Evolutionary conservation across 2,329 filamentous ascomycete genomes (phyloP).

Genomic region (Sarocladium kiliense): DNA sequence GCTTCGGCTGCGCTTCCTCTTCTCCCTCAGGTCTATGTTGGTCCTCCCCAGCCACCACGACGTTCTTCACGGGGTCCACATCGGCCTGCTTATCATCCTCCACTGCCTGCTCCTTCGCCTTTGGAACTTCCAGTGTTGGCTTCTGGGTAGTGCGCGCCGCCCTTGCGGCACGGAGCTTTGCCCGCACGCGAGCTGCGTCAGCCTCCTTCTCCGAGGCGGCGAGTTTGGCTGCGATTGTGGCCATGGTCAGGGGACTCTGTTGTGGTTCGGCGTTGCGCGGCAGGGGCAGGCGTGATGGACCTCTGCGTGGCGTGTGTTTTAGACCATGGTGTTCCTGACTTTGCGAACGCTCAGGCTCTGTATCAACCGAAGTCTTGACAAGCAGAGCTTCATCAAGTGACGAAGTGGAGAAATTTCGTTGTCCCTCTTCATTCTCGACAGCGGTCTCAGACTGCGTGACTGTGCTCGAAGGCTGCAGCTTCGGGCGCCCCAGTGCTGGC

Average conservation of each 20-base stretch:
- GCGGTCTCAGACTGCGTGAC: neutral
- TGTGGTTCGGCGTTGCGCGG: constrained; percentile 34
- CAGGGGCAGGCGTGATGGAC: constrained; percentile 15
- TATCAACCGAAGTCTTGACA: constrained; percentile 15
- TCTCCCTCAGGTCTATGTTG: constrained; percentile 29
- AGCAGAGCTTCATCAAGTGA: constrained; percentile 30
- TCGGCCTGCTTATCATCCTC: constrained; percentile 15
- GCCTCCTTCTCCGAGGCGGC: constrained; percentile 60
- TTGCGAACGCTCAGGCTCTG: constrained; percentile 13
- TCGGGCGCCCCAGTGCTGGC: neutral
- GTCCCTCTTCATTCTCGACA: neutral
- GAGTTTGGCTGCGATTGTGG: constrained; percentile 57
- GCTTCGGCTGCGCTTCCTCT: constrained; percentile 17
- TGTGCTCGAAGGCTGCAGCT: neutral
- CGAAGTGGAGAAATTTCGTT: constrained; percentile 22
- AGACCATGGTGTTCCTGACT: neutral
- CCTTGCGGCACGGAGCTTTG: constrained; percentile 54
- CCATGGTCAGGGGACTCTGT: constrained; percentile 56
- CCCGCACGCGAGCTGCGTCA: constrained; percentile 56
- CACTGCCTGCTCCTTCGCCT: constrained; percentile 8
- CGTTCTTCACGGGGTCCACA: constrained; percentile 31
- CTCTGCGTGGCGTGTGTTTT: constrained; percentile 10
- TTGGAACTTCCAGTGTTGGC: constrained; percentile 16
- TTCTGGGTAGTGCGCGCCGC: constrained; percentile 28
- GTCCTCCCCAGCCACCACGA: constrained; percentile 19